phyloP scores from a whole-genome alignment of 176 grass and related monocot species.

The Paspalum notatum region DNA sequence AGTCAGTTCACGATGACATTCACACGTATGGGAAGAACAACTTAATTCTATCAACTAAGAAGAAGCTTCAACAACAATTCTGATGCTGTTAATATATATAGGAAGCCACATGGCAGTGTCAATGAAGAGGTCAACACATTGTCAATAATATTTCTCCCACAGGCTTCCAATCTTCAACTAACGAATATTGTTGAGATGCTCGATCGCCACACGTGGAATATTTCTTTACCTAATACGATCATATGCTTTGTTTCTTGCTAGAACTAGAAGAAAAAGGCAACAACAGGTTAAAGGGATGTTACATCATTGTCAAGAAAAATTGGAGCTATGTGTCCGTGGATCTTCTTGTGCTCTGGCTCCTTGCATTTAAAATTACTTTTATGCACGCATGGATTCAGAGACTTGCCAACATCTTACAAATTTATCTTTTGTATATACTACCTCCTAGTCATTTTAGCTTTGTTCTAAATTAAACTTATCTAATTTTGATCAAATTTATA shows the following conservation, averaged over 20 bases:
- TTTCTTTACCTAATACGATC: slow-evolving; percentile 51
- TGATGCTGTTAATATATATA: background rate
- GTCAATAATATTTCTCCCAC: background rate
- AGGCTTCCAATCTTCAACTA: background rate
- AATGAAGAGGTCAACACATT: slow-evolving; percentile 19
- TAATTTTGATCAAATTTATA: no score
- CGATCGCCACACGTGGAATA: slow-evolving; percentile 27
- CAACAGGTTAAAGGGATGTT: slow-evolving; percentile 2
- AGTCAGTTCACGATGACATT: background rate
- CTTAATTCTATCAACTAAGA: background rate
- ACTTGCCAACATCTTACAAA: background rate
- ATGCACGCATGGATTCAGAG: background rate
- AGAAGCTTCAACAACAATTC: slow-evolving; percentile 4
- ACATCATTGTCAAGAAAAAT: slow-evolving; percentile 10
- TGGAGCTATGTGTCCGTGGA: slow-evolving; percentile 19
- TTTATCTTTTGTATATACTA: background rate
- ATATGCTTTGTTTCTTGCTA: slow-evolving; percentile 32
- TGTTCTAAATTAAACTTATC: no score
- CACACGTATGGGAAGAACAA: background rate
- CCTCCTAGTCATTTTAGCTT: no score
- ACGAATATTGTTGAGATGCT: slow-evolving; percentile 13
- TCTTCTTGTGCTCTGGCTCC: background rate
- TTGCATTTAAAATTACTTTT: background rate
- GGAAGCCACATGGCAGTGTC: background rate
- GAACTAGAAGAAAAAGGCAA: slow-evolving; percentile 7